Conservation (phyloP, 108 stramenopile genomes). For the Pelagomonas calceolata region DNA sequence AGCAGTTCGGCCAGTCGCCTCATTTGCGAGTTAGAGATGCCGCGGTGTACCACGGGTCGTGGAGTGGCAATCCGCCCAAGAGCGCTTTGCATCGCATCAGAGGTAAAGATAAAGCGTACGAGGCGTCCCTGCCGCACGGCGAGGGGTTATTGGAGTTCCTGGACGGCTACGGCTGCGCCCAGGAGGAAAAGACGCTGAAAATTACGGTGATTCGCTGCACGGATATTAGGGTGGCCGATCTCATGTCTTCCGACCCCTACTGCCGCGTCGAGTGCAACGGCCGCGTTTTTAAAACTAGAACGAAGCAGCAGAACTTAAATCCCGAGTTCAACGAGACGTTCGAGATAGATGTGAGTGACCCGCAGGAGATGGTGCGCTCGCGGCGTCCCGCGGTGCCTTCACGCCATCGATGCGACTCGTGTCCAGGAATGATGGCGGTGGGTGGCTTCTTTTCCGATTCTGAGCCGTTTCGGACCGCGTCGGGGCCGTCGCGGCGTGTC, state of each 20-base stretch:
- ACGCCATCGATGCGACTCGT: too few species aligned
- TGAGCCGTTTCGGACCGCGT: too few species aligned
- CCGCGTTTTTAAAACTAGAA: slow-evolving; percentile 7
- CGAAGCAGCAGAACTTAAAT: slow-evolving; percentile 14
- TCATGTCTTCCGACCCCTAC: slow-evolving; percentile 22
- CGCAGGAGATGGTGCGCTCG: slow-evolving; percentile 7
- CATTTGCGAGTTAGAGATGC: slow-evolving; percentile 4
- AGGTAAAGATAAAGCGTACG: too few species aligned
- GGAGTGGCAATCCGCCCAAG: not conserved
- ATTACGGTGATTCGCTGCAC: slow-evolving; percentile 8
- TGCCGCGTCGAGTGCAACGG: slow-evolving; percentile 21
- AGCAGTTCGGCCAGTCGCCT: slow-evolving; percentile 7
- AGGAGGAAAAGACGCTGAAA: slow-evolving; percentile 22
- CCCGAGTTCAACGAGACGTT: slow-evolving; percentile 22
- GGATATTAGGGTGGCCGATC: slow-evolving; percentile 17
- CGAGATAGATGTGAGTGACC: slow-evolving; percentile 27
- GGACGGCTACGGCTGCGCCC: slow-evolving; percentile 22
- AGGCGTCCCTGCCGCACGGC: slow-evolving; percentile 17
- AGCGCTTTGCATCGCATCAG: too few species aligned
- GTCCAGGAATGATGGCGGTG: too few species aligned
- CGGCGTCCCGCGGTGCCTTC: too few species aligned
- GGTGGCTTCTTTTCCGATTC: too few species aligned
- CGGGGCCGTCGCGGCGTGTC: too few species aligned
- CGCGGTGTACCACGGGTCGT: slow-evolving; percentile 8
- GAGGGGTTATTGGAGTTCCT: slow-evolving; percentile 21